Evolutionary conservation across 2,329 filamentous ascomycete genomes (phyloP), one percentile per base, ranked within the genome.

Genomic region (Aspergillus sp.): DNA sequence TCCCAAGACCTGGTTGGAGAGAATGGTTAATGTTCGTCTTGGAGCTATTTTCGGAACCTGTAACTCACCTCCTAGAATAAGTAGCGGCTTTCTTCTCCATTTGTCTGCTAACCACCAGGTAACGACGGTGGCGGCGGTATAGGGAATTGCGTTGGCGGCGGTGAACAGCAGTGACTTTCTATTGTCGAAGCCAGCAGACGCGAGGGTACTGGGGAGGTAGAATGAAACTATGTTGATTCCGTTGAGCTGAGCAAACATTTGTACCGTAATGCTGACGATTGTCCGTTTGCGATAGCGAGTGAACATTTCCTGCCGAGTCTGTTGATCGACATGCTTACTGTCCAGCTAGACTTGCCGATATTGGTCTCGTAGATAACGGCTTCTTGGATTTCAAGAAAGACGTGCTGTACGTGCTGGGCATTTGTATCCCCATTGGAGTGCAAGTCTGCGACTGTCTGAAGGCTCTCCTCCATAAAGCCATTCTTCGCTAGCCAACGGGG

Each of bases 201-300:
- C 58, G 2, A 76, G 67, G 0, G 73, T 71, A 18, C 66, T 72
- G 2, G 74, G 74, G 13, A 77, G 71, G 50, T 78, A 77, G 60
- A 76, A 77, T 4, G 74, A 76, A 55, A 76, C 76, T 62, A 77
- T 71, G 62, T 76, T 77, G 63, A 76, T 76, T 22, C 74, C 74
- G 61, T 76, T 76, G 34, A 76, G 66, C 48, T 76, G 73, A 1
- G 75, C 73, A 43, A 74, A 76, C 72, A 76, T 76, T 39, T 76
- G 73, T 6, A 71, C 74, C 0, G 73, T 76, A 53, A 76, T 74
- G 48, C 72, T 74, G 32, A 76, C 71, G 30, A 76, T 69, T 3
- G 74, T 76, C n/a, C 74, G 70, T 56, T 77, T 77, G 39, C 74
- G 71, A 53, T 77, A 77, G 5, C 68, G 68, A 6, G 74, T 77